Evolutionary conservation across 495 filamentous ascomycete genomes (phyloP).

Genomic region (Xylaria flabelliformis): DNA sequence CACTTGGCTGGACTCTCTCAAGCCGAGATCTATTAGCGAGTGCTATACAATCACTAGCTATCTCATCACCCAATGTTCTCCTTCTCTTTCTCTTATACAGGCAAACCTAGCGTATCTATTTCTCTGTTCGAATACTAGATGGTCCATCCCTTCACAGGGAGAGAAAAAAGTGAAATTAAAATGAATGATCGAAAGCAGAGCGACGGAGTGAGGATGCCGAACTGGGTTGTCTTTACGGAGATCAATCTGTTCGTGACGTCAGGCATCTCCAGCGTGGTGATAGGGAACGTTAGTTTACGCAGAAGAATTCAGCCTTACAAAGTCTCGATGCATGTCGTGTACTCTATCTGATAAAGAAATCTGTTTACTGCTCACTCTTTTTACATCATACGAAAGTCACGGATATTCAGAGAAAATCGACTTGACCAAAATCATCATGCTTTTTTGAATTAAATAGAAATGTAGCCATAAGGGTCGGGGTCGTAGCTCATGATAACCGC

Average conservation of each 20-base stretch:
- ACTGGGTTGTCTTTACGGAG: neutral
- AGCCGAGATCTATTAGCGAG: neutral
- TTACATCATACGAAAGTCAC: neutral
- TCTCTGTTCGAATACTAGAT: neutral
- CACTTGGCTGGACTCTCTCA: neutral
- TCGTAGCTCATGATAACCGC: constrained; percentile 26
- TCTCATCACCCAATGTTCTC: neutral
- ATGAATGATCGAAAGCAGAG: neutral
- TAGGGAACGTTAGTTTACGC: neutral
- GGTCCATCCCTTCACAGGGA: neutral
- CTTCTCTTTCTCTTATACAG: constrained; percentile 28
- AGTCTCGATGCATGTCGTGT: neutral
- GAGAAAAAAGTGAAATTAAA: neutral
- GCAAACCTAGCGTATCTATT: constrained; percentile 27
- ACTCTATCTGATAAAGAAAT: neutral
- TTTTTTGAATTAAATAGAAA: constrained; percentile 15
- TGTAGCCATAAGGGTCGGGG: constrained; percentile 17
- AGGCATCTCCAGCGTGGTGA: neutral
- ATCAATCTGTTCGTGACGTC: neutral
- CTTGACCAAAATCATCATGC: constrained; percentile 3
- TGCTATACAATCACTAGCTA: neutral
- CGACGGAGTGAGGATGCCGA: neutral
- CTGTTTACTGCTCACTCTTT: neutral
- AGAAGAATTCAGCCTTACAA: neutral
- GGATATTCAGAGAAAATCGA: neutral